phyloP scores from a whole-genome alignment of 2,329 filamentous ascomycete species.

The Pseudogymnoascus sp. region DNA sequence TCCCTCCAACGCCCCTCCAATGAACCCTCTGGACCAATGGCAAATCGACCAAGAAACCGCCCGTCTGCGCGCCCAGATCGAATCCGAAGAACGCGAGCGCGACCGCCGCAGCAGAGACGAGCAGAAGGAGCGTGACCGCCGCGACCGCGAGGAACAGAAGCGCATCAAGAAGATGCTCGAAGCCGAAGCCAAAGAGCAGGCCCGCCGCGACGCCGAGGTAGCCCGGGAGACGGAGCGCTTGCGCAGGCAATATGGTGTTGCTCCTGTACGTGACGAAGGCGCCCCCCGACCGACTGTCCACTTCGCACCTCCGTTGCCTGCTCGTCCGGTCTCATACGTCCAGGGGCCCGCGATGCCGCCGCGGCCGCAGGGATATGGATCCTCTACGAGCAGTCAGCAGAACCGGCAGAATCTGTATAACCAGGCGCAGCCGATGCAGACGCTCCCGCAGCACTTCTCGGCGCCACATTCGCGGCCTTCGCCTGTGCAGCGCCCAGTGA shows the following conservation, averaged over 20 bases:
- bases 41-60: slow-evolving; percentile 70
- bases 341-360: neutral
- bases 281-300: slow-evolving; percentile 10
- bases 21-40: slow-evolving; percentile 23
- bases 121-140: slow-evolving; percentile 46
- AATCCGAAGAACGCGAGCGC: slow-evolving; percentile 37
- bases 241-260: slow-evolving; percentile 54
- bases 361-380: neutral
- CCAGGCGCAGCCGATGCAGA: slow-evolving; percentile 7
- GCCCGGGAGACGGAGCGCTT: slow-evolving; percentile 80
- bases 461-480: slow-evolving; percentile 24
- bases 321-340: slow-evolving; percentile 9
- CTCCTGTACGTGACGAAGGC: slow-evolving; percentile 5
- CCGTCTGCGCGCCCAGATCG: slow-evolving; percentile 53
- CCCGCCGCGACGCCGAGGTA: slow-evolving; percentile 49
- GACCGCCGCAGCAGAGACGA: slow-evolving; percentile 50
- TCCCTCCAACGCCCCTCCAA: slow-evolving; percentile 27
- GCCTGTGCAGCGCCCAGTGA: slow-evolving; percentile 23
- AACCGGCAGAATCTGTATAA: neutral
- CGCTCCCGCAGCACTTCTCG: slow-evolving; percentile 21
- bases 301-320: slow-evolving; percentile 14
- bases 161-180: slow-evolving; percentile 60
- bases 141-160: slow-evolving; percentile 49
- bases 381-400: neutral
- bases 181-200: slow-evolving; percentile 56